Evolutionary conservation across 805 yeast genomes (phyloP), one percentile per base, ranked within the genome.

Genomic region (Pichia rugopelliculosa): DNA sequence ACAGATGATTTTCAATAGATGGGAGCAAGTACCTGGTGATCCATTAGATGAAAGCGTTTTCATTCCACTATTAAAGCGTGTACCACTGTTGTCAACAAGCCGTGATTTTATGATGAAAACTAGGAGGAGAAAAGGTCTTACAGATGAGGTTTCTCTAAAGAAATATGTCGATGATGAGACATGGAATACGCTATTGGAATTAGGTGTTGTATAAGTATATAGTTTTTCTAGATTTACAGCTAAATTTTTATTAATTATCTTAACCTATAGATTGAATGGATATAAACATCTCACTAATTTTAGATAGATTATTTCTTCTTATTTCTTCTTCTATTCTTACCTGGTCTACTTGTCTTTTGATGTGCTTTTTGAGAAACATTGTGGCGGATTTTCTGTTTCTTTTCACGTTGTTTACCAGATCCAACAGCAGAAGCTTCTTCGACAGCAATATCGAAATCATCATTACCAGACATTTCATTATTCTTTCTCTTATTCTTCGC

Each of bases 71-170:
- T 70, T 91, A 60, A 80, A 79, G 55, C 87, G 96, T 0, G 96
- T 93, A 1, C 82, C 84, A 6, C 65, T 72, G 0, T 69, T 69
- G 10, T 80, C 85, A 3, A 67, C 90, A 49, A 91, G 96, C 1
- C 72, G 99, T 48, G 99, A 93, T 64, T 87, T 89, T 58, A 82
- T 88, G 26, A 67, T 87, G 67, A 93, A 95, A 63, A 88, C 96
- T 0, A 74, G 99, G 61, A 79, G 81, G 56, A 75, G 97, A 56
- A 91, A 89, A 61, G 98, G 97, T 0, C 66, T 91, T 33, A 73
- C 79, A 8, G 87, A 82, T 13, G 95, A 84, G 51, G 87, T 87
- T 20, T 72, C 73, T 2, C 59, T 90, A 42, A 72, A 74, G 42
- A 80, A 80, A 54, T 87, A 82, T 58, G 75, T 90, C 24, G 95